Evolutionary conservation across 129 eudicot species (phyloP).

Genomic region (Flaveria linearis): DNA sequence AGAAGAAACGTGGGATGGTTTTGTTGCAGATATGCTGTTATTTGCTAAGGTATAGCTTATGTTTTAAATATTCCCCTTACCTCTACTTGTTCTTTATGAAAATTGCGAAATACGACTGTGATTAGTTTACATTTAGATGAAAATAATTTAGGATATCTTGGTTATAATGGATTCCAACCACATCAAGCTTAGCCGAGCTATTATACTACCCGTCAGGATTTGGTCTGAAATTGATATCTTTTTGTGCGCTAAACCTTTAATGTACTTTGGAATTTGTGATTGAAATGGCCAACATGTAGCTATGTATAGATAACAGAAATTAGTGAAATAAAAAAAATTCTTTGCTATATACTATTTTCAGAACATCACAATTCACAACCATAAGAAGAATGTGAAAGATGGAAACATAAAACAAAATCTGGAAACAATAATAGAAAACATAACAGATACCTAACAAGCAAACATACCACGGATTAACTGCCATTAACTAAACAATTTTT

Average conservation of each 20-base stretch:
- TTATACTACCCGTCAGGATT: neutral
- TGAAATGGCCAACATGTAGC: neutral
- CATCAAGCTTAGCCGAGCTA: constrained; percentile 8
- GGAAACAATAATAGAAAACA: neutral
- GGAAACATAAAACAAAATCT: neutral
- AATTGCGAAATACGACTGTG: neutral
- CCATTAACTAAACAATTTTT: neutral
- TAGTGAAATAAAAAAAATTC: neutral
- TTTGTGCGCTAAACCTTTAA: neutral
- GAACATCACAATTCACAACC: neutral
- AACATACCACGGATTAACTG: neutral
- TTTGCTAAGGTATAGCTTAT: constrained; percentile 60
- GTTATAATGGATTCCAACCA: constrained; percentile 15
- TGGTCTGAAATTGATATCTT: neutral
- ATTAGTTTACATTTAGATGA: neutral
- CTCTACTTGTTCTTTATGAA: neutral
- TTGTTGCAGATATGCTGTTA: constrained; percentile 63
- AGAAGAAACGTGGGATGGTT: constrained; percentile 91
- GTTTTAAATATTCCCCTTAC: neutral
- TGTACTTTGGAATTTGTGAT: neutral
- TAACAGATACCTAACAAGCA: neutral
- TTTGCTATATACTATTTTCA: neutral
- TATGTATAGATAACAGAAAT: neutral
- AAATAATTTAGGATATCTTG: neutral
- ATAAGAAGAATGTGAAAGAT: neutral